These are phyloP conservation scores for Cutaneotrichosporon daszewskae DNA, from an alignment of 1,284 basidiomycete species.

Conservation along the genomic window DNA sequence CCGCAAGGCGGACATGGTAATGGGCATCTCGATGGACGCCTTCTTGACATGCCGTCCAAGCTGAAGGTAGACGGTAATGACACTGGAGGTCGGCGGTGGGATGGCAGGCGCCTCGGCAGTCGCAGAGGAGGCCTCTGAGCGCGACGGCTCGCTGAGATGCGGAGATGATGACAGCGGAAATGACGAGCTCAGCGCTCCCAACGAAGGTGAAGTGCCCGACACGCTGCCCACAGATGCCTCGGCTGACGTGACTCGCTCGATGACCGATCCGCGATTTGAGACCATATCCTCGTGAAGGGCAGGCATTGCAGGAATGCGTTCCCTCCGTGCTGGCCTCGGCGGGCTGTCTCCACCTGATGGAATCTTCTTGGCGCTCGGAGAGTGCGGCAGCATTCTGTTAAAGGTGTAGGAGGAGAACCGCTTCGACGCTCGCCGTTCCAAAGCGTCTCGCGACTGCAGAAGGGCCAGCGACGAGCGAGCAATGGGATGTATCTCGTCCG, in stretches of 20 bases:
- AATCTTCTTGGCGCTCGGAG: conserved; percentile 30
- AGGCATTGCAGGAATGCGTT: conserved; percentile 36
- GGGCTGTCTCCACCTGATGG: conserved; percentile 26
- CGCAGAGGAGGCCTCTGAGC: too few relatives aligned
- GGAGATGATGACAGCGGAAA: neutral
- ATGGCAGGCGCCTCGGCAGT: neutral
- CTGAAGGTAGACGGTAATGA: conserved; percentile 79
- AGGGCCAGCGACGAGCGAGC: conserved; percentile 30
- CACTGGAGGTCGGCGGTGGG: conserved; percentile 27
- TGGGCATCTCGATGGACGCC: conserved; percentile 62
- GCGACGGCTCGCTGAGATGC: neutral
- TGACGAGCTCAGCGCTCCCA: neutral
- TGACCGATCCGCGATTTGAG: neutral
- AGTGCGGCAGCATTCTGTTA: conserved; percentile 68
- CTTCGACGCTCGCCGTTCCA: conserved; percentile 89
- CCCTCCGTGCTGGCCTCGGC: conserved; percentile 37
- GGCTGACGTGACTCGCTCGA: too few relatives aligned
- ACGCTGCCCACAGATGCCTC: too few relatives aligned
- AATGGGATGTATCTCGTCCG: conserved; percentile 3
- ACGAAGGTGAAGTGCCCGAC: neutral
- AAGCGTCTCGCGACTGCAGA: conserved; percentile 74
- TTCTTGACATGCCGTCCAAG: conserved; percentile 91
- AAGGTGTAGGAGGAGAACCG: conserved; percentile 95
- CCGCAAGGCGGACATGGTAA: conserved; percentile 44
- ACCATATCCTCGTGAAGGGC: conserved; percentile 3